Conservation (phyloP, 176 grass and related monocot species). For the Stipa capillata region DNA sequence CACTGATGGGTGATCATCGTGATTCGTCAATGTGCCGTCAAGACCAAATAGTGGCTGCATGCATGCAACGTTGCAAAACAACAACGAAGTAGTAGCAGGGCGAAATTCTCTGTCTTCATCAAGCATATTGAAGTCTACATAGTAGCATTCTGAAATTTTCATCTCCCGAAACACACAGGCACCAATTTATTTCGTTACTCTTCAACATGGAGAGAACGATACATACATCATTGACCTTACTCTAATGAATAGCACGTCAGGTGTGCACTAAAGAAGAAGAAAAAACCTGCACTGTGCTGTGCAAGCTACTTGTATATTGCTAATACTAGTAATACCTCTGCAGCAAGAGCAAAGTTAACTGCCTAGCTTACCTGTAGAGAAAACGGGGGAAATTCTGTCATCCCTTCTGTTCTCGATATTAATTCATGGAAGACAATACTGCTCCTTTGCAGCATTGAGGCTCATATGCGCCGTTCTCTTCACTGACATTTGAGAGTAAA, state of each 20-base stretch:
- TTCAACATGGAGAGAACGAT: neutral
- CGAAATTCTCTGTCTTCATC: neutral
- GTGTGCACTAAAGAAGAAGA: neutral
- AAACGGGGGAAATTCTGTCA: neutral
- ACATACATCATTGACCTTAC: no score
- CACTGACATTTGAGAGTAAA: no score
- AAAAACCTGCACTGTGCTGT: neutral
- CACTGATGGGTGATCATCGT: neutral
- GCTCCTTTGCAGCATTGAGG: neutral
- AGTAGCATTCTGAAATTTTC: neutral
- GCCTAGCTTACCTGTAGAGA: neutral
- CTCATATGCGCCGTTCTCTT: neutral
- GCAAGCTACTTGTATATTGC: neutral
- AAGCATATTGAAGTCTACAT: neutral
- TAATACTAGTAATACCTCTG: neutral
- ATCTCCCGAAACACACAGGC: no score
- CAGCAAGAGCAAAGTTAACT: neutral
- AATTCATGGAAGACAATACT: neutral
- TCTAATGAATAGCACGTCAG: neutral
- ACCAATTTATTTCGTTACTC: neutral
- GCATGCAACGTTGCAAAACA: neutral
- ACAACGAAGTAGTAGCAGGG: neutral
- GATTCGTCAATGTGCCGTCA: neutral
- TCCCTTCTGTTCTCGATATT: neutral
- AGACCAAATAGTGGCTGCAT: neutral